These are phyloP conservation scores for Wickerhamomyces silvicola DNA, from an alignment of 805 yeast genomes.

Conservation along the genomic window DNA sequence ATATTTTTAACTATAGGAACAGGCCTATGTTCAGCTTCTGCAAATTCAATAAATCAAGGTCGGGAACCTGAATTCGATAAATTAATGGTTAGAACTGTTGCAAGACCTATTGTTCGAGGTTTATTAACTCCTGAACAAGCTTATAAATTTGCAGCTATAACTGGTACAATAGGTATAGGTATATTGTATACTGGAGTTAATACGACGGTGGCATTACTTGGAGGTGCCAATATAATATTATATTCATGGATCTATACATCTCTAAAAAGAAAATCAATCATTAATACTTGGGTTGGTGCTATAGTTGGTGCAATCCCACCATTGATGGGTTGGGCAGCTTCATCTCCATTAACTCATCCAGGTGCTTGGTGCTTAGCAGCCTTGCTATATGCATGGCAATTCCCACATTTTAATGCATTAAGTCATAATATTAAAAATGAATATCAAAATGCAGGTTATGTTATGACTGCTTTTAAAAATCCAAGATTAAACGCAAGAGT, in stretches of 20 bases:
- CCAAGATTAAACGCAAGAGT: constrained; percentile 92
- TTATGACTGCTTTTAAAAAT: constrained; percentile 93
- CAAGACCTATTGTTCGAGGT: constrained; percentile 88
- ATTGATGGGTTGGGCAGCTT: constrained; percentile 98
- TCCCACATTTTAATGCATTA: constrained; percentile 93
- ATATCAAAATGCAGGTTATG: constrained; percentile 88
- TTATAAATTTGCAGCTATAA: constrained; percentile 64
- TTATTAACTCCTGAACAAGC: constrained; percentile 71
- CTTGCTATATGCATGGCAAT: constrained; percentile 93
- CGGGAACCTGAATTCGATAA: constrained; percentile 88
- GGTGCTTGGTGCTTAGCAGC: constrained; percentile 95
- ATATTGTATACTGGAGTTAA: constrained; percentile 78
- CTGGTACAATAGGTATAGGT: constrained; percentile 67
- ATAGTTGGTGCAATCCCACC: constrained; percentile 99
- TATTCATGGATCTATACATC: constrained; percentile 92
- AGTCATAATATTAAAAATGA: constrained; percentile 85
- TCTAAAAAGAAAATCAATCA: constrained; percentile 72
- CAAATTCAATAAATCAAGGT: constrained; percentile 96
- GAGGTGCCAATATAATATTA: constrained; percentile 68
- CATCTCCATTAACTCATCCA: constrained; percentile 72
- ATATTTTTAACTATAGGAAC: constrained; percentile 78
- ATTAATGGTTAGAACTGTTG: constrained; percentile 80
- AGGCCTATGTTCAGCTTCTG: constrained; percentile 82
- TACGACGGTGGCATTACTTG: constrained; percentile 76
- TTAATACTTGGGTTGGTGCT: constrained; percentile 98